Percentiles rank a stretch among this genome's conserved stretches.
These are phyloP conservation scores for Hirsutella minnesotensis DNA, from an alignment of 2,329 filamentous ascomycete species.

Conservation along the genomic window DNA sequence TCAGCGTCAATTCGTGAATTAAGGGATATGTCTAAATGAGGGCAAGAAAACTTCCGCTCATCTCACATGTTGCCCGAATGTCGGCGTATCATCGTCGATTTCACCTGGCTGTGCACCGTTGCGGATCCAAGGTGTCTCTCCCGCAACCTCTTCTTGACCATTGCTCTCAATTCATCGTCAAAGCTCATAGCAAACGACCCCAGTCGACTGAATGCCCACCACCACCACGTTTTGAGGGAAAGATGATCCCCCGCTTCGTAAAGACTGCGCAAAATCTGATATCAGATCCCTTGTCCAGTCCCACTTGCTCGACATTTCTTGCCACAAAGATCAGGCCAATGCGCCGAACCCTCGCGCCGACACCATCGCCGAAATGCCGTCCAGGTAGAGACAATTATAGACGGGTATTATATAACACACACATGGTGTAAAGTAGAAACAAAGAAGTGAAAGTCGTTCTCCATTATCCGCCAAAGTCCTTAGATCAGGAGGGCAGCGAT, in stretches of 20 bases:
- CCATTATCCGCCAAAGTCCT: slow-evolving; percentile 14
- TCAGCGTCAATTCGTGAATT: no score
- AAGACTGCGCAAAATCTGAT: slow-evolving; percentile 17
- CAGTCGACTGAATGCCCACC: slow-evolving; percentile 14
- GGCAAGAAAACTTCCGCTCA: slow-evolving; percentile 15
- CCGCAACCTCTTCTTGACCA: background rate
- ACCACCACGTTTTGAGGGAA: slow-evolving; percentile 21
- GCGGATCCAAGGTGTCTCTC: no score
- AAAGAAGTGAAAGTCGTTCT: slow-evolving; percentile 9
- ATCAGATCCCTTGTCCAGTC: slow-evolving; percentile 17
- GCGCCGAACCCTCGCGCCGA: slow-evolving; percentile 9
- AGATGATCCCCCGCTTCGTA: slow-evolving; percentile 23
- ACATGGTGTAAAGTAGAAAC: slow-evolving; percentile 21
- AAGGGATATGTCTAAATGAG: slow-evolving; percentile 13
- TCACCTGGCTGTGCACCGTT: background rate
- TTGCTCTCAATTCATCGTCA: slow-evolving; percentile 1
- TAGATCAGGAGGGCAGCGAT: slow-evolving; percentile 37
- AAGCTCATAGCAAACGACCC: slow-evolving; percentile 6
- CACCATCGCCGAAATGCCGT: slow-evolving; percentile 12
- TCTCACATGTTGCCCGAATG: slow-evolving; percentile 10
- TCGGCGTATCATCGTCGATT: slow-evolving; percentile 11
- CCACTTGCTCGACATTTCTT: slow-evolving; percentile 14
- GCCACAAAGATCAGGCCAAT: slow-evolving; percentile 13
- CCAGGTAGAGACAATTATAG: slow-evolving; percentile 16
- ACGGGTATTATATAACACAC: slow-evolving; percentile 30